Conservation (phyloP, 345 rosid species). For the Moringa oleifera region DNA sequence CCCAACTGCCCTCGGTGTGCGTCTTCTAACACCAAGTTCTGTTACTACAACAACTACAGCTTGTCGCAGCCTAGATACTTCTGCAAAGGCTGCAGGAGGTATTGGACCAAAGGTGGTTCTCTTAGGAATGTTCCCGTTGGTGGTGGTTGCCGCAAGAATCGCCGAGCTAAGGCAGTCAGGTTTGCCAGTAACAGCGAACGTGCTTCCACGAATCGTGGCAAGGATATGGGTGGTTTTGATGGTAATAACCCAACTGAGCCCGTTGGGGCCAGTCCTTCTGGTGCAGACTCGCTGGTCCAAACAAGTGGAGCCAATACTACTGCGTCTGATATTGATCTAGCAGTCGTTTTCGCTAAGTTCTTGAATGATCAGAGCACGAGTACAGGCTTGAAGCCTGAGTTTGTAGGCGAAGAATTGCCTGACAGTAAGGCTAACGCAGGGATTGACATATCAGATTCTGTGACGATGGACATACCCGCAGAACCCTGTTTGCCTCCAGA, state of each 20-base stretch:
- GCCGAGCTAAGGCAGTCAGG: constrained; percentile 41
- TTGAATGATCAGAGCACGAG: constrained; percentile 38
- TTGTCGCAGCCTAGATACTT: constrained; percentile 86
- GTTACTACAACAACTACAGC: constrained; percentile 93
- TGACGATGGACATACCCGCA: background rate
- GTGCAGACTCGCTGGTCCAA: background rate
- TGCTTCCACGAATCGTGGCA: constrained; percentile 8
- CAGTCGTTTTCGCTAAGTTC: constrained; percentile 66
- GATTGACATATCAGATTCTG: background rate
- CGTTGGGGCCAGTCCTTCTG: constrained; percentile 10
- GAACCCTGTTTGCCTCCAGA: background rate
- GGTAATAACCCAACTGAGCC: constrained; percentile 13
- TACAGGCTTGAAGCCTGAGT: too few species aligned
- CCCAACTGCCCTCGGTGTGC: constrained; percentile 89
- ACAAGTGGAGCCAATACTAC: background rate
- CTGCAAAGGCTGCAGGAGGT: constrained; percentile 76
- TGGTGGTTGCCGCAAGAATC: constrained; percentile 77
- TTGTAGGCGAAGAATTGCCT: constrained; percentile 3
- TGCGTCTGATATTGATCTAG: constrained; percentile 54
- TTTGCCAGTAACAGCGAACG: constrained; percentile 19
- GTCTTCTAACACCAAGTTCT: constrained; percentile 82
- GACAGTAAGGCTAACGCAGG: background rate
- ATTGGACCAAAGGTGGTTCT: constrained; percentile 93
- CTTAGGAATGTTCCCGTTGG: constrained; percentile 80
- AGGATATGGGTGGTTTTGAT: constrained; percentile 15